Percentiles rank a stretch among this genome's conserved stretches.
Conservation (phyloP, 805 yeast genomes). For the Saccharomycopsis synnaedendra region DNA sequence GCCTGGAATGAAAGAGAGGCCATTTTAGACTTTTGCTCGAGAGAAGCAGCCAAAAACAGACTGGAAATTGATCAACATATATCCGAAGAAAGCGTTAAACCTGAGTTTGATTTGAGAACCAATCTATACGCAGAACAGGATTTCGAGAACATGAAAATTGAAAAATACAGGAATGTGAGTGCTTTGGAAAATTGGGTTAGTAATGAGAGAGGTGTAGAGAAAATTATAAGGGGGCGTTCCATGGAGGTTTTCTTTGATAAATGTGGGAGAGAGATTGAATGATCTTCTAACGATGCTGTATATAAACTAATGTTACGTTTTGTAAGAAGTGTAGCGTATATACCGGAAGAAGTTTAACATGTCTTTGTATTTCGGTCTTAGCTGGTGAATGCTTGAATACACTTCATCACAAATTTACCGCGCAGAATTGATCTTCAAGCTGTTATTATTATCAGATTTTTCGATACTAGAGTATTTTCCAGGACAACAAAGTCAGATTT, state of each 20-base stretch:
- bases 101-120: slow-evolving; percentile 5
- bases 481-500: too few species aligned
- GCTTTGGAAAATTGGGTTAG: slow-evolving; percentile 6
- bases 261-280: neutral
- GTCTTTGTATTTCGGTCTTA: too few species aligned
- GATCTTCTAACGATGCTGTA: too few species aligned
- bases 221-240: slow-evolving; percentile 7
- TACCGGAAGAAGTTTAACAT: too few species aligned
- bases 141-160: neutral
- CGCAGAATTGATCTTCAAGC: too few species aligned
- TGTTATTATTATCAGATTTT: too few species aligned
- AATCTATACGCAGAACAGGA: slow-evolving; percentile 14
- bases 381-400: too few species aligned
- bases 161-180: neutral
- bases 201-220: slow-evolving; percentile 9
- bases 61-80: neutral
- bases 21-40: slow-evolving; percentile 1
- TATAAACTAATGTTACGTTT: too few species aligned
- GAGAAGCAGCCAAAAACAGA: neutral
- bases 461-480: too few species aligned
- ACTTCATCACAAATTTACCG: too few species aligned
- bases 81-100: neutral
- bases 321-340: too few species aligned
- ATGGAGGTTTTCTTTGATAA: slow-evolving; percentile 3
- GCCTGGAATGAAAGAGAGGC: slow-evolving; percentile 24